These are phyloP conservation scores for Geoglossum cookeanum DNA, from an alignment of 2,329 filamentous ascomycete species.

Conservation along the genomic window DNA sequence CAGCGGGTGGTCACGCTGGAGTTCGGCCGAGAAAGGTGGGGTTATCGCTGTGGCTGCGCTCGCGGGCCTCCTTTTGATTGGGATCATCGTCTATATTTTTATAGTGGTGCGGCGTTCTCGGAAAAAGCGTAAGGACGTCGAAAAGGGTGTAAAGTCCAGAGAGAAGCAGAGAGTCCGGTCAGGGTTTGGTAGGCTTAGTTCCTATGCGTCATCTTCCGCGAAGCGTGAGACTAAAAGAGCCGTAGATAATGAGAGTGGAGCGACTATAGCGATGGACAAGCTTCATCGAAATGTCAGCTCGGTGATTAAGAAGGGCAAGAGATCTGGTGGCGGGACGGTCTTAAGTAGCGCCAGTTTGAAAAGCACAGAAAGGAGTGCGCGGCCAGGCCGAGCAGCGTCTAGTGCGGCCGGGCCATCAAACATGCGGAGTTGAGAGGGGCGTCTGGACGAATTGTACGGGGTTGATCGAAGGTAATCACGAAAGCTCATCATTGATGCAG, in stretches of 20 bases:
- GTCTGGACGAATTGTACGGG: neutral
- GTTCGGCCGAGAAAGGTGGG: constrained; percentile 13
- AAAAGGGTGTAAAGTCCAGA: neutral
- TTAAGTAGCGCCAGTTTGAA: neutral
- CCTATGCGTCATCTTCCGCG: neutral
- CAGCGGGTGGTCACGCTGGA: constrained; percentile 14
- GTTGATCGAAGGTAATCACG: neutral
- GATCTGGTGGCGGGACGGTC: neutral
- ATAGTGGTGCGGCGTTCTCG: neutral
- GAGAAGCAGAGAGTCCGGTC: neutral
- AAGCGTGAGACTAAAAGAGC: neutral
- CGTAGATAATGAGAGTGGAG: neutral
- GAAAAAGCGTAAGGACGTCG: neutral
- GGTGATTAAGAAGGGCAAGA: neutral
- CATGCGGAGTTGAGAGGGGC: neutral
- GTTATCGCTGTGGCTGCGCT: constrained; percentile 14
- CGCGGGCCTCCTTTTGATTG: constrained; percentile 11
- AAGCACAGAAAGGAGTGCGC: neutral
- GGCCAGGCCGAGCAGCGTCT: neutral
- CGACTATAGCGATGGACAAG: neutral
- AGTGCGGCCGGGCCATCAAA: neutral
- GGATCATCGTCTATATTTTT: constrained; percentile 7
- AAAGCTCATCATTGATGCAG: neutral
- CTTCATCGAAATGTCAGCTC: neutral
- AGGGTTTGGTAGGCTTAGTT: neutral